Conservation (phyloP, 2,329 filamentous ascomycete genomes). For the Botrytis byssoidea region DNA sequence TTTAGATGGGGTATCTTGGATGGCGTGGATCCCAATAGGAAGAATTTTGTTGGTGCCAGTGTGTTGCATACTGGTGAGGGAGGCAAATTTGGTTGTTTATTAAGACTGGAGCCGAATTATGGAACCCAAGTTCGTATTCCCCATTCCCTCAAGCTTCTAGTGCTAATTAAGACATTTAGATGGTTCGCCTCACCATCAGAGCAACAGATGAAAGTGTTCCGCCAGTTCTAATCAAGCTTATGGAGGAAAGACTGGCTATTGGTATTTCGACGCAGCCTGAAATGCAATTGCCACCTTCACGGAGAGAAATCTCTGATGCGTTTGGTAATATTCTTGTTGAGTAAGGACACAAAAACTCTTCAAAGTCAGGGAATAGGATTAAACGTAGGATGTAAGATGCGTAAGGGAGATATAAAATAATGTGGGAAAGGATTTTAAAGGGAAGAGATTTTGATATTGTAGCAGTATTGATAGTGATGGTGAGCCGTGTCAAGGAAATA, state of each 20-base stretch:
- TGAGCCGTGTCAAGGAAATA: not conserved
- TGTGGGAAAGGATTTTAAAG: not conserved
- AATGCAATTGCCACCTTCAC: conserved; percentile 29
- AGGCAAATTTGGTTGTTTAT: conserved; percentile 90
- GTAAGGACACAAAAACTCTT: not conserved
- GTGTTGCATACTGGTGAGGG: conserved; percentile 78
- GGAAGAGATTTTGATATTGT: not conserved
- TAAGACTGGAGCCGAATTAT: conserved; percentile 94
- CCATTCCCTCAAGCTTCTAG: not conserved
- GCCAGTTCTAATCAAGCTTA: conserved; percentile 72
- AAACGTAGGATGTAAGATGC: not conserved
- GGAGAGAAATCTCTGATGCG: conserved; percentile 37
- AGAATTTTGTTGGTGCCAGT: conserved; percentile 90
- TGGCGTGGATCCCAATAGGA: conserved; percentile 84
- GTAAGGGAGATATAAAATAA: not conserved
- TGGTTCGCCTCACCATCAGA: conserved; percentile 90
- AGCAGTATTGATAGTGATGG: conserved; percentile 2
- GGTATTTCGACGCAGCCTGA: conserved; percentile 42
- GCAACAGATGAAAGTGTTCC: conserved; percentile 92
- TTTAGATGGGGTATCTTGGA: conserved; percentile 88
- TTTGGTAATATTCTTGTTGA: conserved; percentile 38
- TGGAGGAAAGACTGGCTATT: conserved; percentile 75
- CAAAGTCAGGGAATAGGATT: not conserved
- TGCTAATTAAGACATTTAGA: conserved; percentile 51
- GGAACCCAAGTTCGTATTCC: conserved; percentile 70